Conservation (phyloP, 2,329 filamentous ascomycete species). For the Tolypocladium amazonense region DNA sequence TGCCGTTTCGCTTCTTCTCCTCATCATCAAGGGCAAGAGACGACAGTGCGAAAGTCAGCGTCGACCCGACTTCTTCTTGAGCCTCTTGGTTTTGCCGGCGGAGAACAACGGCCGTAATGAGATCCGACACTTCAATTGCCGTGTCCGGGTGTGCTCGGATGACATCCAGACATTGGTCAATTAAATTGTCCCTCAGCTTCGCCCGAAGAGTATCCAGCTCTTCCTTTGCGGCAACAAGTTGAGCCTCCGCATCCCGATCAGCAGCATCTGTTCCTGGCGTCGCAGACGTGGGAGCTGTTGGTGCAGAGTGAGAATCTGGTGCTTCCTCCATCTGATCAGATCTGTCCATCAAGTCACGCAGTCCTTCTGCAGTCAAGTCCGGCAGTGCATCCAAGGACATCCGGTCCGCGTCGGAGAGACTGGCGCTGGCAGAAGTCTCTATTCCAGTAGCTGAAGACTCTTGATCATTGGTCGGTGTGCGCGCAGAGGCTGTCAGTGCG, state of each 20-base stretch:
- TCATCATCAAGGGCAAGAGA: conserved; percentile 52
- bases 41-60: conserved; percentile 74
- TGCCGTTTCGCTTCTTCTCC: conserved; percentile 51
- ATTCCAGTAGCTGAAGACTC: conserved; percentile 10
- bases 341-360: conserved; percentile 17
- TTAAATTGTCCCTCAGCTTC: conserved; percentile 63
- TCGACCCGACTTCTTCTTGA: conserved; percentile 67
- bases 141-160: conserved; percentile 79
- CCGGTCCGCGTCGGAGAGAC: conserved; percentile 20
- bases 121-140: conserved; percentile 81
- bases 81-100: conserved; percentile 44
- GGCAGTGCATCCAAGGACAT: conserved; percentile 26
- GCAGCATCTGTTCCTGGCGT: conserved; percentile 5
- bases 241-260: conserved; percentile 6
- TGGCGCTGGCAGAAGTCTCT: conserved; percentile 12
- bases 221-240: conserved; percentile 44
- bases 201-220: conserved; percentile 68
- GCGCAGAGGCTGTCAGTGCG: conserved; percentile 14
- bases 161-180: conserved; percentile 84
- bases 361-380: conserved; percentile 15
- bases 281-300: conserved; percentile 3
- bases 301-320: not conserved
- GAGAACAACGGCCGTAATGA: conserved; percentile 65
- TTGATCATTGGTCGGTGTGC: conserved; percentile 9
- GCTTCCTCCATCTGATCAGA: conserved; percentile 3